phyloP scores from a whole-genome alignment of 768 basidiomycete species.

The Tephrocybe sp. region DNA sequence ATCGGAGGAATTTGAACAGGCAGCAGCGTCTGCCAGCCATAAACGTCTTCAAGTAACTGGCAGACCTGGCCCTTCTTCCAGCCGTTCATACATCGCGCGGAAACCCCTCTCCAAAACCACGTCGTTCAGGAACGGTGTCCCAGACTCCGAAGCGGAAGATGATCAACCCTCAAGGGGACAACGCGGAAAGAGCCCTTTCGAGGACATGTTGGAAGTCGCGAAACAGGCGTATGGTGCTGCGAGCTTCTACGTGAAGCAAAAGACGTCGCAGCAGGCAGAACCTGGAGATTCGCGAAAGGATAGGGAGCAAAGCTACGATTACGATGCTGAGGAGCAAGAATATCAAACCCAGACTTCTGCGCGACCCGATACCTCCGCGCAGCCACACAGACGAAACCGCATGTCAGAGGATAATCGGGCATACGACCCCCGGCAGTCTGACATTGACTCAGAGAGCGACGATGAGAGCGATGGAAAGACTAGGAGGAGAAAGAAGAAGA shows the following conservation, averaged over 20 bases:
- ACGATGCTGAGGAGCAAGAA: slow-evolving; percentile 71
- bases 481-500: slow-evolving; percentile 53
- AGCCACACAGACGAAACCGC: slow-evolving; percentile 48
- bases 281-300: slow-evolving; percentile 39
- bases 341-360: slow-evolving; percentile 39
- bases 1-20: slow-evolving; percentile 70
- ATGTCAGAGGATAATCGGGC: slow-evolving; percentile 82
- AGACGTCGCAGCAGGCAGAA: slow-evolving; percentile 40
- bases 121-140: slow-evolving; percentile 52
- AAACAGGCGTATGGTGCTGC: slow-evolving; percentile 52
- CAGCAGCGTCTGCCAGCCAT: slow-evolving; percentile 43
- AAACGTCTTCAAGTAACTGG: slow-evolving; percentile 62
- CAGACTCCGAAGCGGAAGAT: slow-evolving; percentile 69
- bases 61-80: slow-evolving; percentile 28
- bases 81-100: slow-evolving; percentile 25
- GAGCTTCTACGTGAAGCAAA: slow-evolving; percentile 64
- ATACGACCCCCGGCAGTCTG: slow-evolving; percentile 66
- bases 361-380: slow-evolving; percentile 21
- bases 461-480: slow-evolving; percentile 49
- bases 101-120: slow-evolving; percentile 55
- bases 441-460: slow-evolving; percentile 61
- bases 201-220: slow-evolving; percentile 55
- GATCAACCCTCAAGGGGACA: slow-evolving; percentile 28
- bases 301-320: slow-evolving; percentile 66
- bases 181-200: slow-evolving; percentile 70